These are phyloP conservation scores for Xanthoparmelia taractica DNA, from an alignment of 495 filamentous ascomycete species.

Conservation along the genomic window DNA sequence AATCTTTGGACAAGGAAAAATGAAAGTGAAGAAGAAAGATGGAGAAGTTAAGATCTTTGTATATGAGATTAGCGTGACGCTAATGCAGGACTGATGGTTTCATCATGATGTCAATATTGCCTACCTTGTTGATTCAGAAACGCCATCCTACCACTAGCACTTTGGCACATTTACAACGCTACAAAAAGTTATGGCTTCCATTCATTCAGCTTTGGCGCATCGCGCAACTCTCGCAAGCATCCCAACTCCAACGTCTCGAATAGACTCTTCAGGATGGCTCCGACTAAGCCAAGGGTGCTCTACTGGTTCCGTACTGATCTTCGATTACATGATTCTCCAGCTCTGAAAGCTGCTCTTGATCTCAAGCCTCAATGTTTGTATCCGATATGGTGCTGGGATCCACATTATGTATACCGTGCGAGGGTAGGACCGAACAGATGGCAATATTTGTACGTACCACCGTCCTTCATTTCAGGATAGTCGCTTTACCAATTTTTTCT, in stretches of 20 bases:
- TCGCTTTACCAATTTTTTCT: not conserved
- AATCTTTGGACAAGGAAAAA: too few relatives aligned
- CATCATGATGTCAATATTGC: not conserved
- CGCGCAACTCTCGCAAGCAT: not conserved
- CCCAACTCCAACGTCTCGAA: not conserved
- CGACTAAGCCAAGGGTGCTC: slow-evolving; percentile 49
- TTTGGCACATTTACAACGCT: too few relatives aligned
- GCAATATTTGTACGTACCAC: slow-evolving; percentile 46
- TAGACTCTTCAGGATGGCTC: slow-evolving; percentile 17
- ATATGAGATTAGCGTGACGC: not conserved
- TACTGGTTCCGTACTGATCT: slow-evolving; percentile 72
- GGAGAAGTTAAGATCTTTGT: too few relatives aligned
- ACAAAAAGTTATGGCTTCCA: too few relatives aligned
- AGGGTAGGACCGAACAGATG: slow-evolving; percentile 59
- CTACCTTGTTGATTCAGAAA: too few relatives aligned
- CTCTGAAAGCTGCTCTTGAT: slow-evolving; percentile 54
- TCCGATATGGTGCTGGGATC: slow-evolving; percentile 65
- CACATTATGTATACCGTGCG: slow-evolving; percentile 62
- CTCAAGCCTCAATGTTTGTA: slow-evolving; percentile 55
- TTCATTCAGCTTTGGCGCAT: not conserved
- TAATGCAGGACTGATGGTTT: not conserved
- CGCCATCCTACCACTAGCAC: too few relatives aligned
- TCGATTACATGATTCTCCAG: slow-evolving; percentile 63
- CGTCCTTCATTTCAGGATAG: not conserved
- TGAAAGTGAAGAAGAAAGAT: too few relatives aligned